Evolutionary conservation across 768 basidiomycete genomes (phyloP).

Genomic region (Porpolomopsis calyptriformis): DNA sequence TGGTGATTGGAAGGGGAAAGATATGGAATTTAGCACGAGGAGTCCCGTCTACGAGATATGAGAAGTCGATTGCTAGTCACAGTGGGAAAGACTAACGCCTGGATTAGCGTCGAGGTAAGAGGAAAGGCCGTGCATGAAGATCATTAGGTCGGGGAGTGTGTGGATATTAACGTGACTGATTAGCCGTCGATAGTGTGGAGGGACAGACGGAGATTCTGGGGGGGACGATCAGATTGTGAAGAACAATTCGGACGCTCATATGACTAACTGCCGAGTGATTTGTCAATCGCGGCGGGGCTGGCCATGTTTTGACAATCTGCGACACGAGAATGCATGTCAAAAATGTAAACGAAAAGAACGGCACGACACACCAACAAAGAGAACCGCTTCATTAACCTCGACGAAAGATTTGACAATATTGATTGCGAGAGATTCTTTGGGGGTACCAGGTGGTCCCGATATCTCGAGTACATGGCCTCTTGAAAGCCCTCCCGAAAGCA

Average conservation of each 20-base stretch:
- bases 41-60: conserved; percentile 35
- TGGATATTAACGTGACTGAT: conserved; percentile 35
- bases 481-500: conserved; percentile 54
- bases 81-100: conserved; percentile 28
- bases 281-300: conserved; percentile 21
- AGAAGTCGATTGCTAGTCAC: background rate
- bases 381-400: conserved; percentile 36
- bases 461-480: conserved; percentile 59
- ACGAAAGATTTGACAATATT: conserved; percentile 40
- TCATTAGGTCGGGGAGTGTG: conserved; percentile 42
- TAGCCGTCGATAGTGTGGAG: conserved; percentile 14
- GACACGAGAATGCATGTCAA: conserved; percentile 4
- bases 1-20: conserved; percentile 51
- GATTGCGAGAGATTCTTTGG: conserved; percentile 47
- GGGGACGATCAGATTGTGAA: conserved; percentile 10
- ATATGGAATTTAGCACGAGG: conserved; percentile 57
- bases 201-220: conserved; percentile 8
- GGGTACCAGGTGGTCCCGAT: conserved; percentile 65
- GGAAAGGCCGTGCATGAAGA: conserved; percentile 46
- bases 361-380: conserved; percentile 49
- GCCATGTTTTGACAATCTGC: conserved; percentile 41
- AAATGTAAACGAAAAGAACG: conserved; percentile 3
- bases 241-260: conserved; percentile 7
- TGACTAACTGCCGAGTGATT: conserved; percentile 19
- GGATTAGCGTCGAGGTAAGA: conserved; percentile 34